Evolutionary conservation across 2,329 filamentous ascomycete genomes (phyloP).

Genomic region (Daldinia eschscholtzii): DNA sequence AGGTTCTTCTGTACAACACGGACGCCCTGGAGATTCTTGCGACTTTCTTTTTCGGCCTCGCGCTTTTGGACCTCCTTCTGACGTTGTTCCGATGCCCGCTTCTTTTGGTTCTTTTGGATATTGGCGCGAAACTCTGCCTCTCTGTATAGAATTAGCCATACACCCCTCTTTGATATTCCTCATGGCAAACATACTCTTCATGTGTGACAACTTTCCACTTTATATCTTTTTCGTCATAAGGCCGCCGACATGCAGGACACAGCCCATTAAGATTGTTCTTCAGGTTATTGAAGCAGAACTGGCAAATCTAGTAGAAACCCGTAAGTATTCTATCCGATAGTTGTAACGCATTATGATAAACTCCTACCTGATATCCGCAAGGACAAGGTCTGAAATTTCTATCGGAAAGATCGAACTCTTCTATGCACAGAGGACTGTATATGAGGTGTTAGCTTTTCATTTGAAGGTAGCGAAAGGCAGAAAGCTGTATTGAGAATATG

Average conservation of each 20-base stretch:
- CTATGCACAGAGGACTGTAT: slow-evolving; percentile 92
- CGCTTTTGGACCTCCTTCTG: slow-evolving; percentile 97
- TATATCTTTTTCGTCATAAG: slow-evolving; percentile 97
- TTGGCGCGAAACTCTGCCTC: slow-evolving; percentile 81
- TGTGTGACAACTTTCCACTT: slow-evolving; percentile 94
- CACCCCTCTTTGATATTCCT: neutral
- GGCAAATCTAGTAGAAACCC: slow-evolving; percentile 79
- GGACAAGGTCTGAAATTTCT: slow-evolving; percentile 97
- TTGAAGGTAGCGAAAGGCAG: slow-evolving; percentile 21
- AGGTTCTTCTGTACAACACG: slow-evolving; percentile 98
- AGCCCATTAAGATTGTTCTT: slow-evolving; percentile 97
- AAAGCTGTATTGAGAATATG: slow-evolving; percentile 31
- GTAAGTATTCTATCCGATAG: slow-evolving; percentile 35
- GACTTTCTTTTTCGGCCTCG: slow-evolving; percentile 93
- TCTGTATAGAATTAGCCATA: slow-evolving; percentile 59
- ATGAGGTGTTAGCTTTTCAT: slow-evolving; percentile 48
- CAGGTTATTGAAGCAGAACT: slow-evolving; percentile 99
- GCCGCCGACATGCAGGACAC: slow-evolving; percentile 95
- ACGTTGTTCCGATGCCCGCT: slow-evolving; percentile 82
- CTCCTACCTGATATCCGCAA: slow-evolving; percentile 92
- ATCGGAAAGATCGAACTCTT: slow-evolving; percentile 98
- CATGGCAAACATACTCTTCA: slow-evolving; percentile 80
- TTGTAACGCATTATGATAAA: neutral
- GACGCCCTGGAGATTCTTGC: slow-evolving; percentile 95
- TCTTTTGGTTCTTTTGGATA: slow-evolving; percentile 91